Percentiles rank a stretch among this genome's conserved stretches.
Evolutionary conservation across 2,329 filamentous ascomycete genomes (phyloP).

Genomic region (Bimuria novae-zelandiae): DNA sequence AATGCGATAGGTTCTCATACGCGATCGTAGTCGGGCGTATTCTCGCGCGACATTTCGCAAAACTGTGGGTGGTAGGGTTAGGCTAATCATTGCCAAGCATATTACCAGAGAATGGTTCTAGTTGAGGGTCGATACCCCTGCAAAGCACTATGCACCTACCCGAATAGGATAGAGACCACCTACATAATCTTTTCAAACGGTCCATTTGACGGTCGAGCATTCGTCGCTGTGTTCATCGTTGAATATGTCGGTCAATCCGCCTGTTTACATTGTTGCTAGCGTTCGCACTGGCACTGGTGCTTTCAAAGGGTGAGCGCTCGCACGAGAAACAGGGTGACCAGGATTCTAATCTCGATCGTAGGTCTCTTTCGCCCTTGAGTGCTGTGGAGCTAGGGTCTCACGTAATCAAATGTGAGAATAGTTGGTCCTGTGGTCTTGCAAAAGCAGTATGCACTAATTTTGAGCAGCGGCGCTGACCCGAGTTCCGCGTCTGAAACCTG

Average conservation of each 20-base stretch:
- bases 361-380: slow-evolving; percentile 80
- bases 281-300: slow-evolving; percentile 86
- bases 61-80: too few relatives aligned
- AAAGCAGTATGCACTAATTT: slow-evolving; percentile 9
- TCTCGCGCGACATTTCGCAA: too few relatives aligned
- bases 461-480: slow-evolving; percentile 65
- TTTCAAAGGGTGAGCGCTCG: slow-evolving; percentile 74
- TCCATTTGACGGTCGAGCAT: not conserved
- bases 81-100: too few relatives aligned
- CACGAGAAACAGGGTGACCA: not conserved
- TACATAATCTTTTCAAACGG: not conserved
- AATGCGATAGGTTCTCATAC: too few relatives aligned
- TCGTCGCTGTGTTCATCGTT: not conserved
- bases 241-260: slow-evolving; percentile 72
- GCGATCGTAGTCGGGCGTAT: too few relatives aligned
- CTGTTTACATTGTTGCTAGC: slow-evolving; percentile 90
- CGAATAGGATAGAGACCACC: not conserved
- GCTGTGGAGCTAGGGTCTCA: slow-evolving; percentile 82
- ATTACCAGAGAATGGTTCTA: too few relatives aligned
- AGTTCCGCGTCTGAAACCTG: slow-evolving; percentile 70
- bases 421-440: slow-evolving; percentile 17
- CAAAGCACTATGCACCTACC: slow-evolving; percentile 5
- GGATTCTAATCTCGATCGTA: slow-evolving; percentile 44
- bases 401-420: slow-evolving; percentile 76
- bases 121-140: too few relatives aligned